A percentile compares a stretch with the other conserved stretches of the same genome.
Evolutionary conservation across 2,329 filamentous ascomycete genomes (phyloP).

Genomic region (Dryadomyces sulphureus): DNA sequence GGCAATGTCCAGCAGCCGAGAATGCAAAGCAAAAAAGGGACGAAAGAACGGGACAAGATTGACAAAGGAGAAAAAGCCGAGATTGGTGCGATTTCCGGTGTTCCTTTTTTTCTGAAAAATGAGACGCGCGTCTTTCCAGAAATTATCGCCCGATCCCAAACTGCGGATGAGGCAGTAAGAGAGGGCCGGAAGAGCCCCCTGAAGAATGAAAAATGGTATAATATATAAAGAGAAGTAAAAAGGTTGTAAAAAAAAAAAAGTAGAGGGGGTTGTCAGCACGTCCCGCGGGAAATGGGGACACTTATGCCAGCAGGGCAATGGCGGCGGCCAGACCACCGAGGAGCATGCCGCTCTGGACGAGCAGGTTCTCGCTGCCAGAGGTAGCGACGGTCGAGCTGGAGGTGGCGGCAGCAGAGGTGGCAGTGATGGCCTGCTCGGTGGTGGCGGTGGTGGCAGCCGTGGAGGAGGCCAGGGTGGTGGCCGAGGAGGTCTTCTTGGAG

Average conservation of each 20-base stretch:
- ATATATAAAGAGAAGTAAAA: not conserved
- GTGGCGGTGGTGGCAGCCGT: not conserved
- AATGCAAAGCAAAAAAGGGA: constrained; percentile 4
- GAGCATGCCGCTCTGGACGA: constrained; percentile 25
- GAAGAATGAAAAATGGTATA: not conserved
- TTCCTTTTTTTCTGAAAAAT: not conserved
- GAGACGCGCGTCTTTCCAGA: not conserved
- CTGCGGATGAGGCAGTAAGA: no score
- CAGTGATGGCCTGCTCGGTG: no score
- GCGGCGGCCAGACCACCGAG: constrained; percentile 24
- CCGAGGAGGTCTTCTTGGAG: no score
- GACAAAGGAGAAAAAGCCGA: not conserved
- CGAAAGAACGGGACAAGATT: not conserved
- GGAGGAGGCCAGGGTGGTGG: constrained; percentile 7
- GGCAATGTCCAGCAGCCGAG: constrained; percentile 9
- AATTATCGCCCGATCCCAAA: not conserved
- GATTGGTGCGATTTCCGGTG: not conserved
- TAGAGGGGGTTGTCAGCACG: not conserved
- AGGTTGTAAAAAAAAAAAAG: not conserved
- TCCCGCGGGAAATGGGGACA: not conserved
- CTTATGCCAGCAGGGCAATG: constrained; percentile 23
- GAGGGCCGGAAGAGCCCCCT: no score
- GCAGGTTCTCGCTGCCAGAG: constrained; percentile 20
- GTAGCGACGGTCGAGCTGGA: not conserved
- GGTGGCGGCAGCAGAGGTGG: not conserved